Base-by-base conservation (phyloP, 805 yeast genomes). In the Zygosaccharomyces rouxii region DNA sequence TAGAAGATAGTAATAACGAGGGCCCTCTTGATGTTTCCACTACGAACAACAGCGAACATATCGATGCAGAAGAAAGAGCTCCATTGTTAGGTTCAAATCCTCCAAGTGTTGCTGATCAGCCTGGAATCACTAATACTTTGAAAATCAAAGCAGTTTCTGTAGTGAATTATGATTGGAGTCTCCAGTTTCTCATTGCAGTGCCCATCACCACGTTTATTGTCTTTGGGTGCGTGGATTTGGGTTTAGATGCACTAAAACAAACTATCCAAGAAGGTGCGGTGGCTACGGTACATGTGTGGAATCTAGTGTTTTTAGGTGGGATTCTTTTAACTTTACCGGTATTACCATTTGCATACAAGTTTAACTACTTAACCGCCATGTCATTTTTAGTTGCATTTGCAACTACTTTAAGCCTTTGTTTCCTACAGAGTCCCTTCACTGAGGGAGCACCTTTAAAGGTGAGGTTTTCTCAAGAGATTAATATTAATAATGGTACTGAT, bases 91-190 rank as follows among this genome's bases (percentile, higher is more conserved):
- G 50, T 46, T 7, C 63, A 50, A 33, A 23, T 28, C 7, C 30
- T 19, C 13, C 39, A 10, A n/a, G 33, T 5, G 21, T 16, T 9
- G 14, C 30, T 21, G 19, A n/a, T 5, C 42, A 38, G 13, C 18
- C 7, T 10, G 16, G 23, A 10, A 30, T 21, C 18, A 60, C 66
- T 7, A 52, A 51, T 18, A 57, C 54, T 29, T 18, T 40, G 3
- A 48, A 39, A 9, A 23, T 35, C 5, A 7, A 26, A 13, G 38
- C 35, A 18, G 14, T 4, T 2, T 22, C 19, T 13, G 30, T 52
- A 3, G 75, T 77, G 41, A 77, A 83, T 35, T 87, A 84, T 60
- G 95, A 85, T 58, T 89, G 97, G 96, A 74, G 83, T 13, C 54
- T 87, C 14, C 96, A 89, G 63, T 88, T 79, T 58, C 55, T 86